Conservation (phyloP, 2,329 filamentous ascomycete genomes). For the Sclerotinia glacialis region DNA sequence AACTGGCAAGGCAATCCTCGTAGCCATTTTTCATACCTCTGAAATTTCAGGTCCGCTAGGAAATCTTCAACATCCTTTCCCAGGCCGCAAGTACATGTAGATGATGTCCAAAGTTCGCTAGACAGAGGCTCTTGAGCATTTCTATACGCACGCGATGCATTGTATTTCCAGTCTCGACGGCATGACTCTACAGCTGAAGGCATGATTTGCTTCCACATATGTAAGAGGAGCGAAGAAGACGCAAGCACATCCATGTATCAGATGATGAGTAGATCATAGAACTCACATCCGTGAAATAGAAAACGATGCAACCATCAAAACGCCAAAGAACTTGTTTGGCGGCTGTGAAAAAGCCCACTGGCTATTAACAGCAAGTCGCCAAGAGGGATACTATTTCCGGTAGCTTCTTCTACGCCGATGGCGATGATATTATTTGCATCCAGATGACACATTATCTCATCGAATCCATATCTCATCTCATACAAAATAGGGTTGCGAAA, state of each 20-base stretch:
- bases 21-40: background rate
- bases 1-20: conserved; percentile 3
- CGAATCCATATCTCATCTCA: background rate
- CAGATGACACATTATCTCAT: background rate
- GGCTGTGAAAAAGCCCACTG: conserved; percentile 3
- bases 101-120: background rate
- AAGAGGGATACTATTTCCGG: background rate
- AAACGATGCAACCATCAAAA: background rate
- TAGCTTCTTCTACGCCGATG: background rate
- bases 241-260: background rate
- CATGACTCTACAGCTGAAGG: conserved; percentile 7
- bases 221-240: background rate
- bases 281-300: background rate
- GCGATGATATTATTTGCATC: background rate
- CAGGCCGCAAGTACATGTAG: background rate
- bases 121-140: background rate
- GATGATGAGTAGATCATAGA: background rate
- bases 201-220: conserved; percentile 10
- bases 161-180: background rate
- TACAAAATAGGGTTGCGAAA: background rate
- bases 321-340: background rate
- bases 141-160: background rate
- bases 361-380: background rate
- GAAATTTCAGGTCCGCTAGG: background rate
- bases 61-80: conserved; percentile 7